phyloP scores from a whole-genome alignment of 208 protist species.

The Trypanosoma avium region DNA sequence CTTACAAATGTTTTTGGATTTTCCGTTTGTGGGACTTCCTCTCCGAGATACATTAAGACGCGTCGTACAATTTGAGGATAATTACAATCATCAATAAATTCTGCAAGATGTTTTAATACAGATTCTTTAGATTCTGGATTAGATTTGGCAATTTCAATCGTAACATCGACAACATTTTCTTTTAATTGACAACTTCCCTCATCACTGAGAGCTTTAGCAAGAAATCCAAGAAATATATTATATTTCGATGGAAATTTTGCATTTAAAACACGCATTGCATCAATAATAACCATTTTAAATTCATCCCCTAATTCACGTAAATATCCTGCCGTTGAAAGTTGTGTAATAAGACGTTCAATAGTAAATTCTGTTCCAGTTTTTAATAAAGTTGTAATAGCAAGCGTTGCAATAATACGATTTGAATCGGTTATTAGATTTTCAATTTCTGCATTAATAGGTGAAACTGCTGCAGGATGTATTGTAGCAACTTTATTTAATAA shows the following conservation, averaged over 20 bases:
- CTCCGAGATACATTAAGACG: slow-evolving; percentile 96
- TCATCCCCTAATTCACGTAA: slow-evolving; percentile 97
- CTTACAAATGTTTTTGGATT: slow-evolving; percentile 91
- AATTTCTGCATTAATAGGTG: slow-evolving; percentile 94
- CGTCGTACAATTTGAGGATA: slow-evolving; percentile 94
- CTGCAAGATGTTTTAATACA: slow-evolving; percentile 94
- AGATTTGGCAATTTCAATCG: slow-evolving; percentile 91
- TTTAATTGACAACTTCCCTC: slow-evolving; percentile 95
- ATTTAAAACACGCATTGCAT: slow-evolving; percentile 94
- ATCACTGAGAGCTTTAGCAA: slow-evolving; percentile 78
- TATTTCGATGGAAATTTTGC: slow-evolving; percentile 96
- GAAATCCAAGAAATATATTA: slow-evolving; percentile 88
- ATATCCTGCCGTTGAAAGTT: slow-evolving; percentile 89
- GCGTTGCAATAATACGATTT: slow-evolving; percentile 96
- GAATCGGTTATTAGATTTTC: slow-evolving; percentile 95
- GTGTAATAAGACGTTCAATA: slow-evolving; percentile 97
- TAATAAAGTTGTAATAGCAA: slow-evolving; percentile 98
- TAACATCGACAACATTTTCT: slow-evolving; percentile 95
- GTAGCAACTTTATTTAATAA: slow-evolving; percentile 92
- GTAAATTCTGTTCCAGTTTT: slow-evolving; percentile 96
- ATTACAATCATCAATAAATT: slow-evolving; percentile 99
- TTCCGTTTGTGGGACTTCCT: slow-evolving; percentile 90
- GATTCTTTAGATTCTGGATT: slow-evolving; percentile 91
- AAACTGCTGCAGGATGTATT: slow-evolving; percentile 81
- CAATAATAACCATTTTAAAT: slow-evolving; percentile 97